Evolutionary conservation across 2,329 filamentous ascomycete genomes (phyloP), one percentile per base, ranked within the genome.

Genomic region (Ophiostoma triangulosporum): DNA sequence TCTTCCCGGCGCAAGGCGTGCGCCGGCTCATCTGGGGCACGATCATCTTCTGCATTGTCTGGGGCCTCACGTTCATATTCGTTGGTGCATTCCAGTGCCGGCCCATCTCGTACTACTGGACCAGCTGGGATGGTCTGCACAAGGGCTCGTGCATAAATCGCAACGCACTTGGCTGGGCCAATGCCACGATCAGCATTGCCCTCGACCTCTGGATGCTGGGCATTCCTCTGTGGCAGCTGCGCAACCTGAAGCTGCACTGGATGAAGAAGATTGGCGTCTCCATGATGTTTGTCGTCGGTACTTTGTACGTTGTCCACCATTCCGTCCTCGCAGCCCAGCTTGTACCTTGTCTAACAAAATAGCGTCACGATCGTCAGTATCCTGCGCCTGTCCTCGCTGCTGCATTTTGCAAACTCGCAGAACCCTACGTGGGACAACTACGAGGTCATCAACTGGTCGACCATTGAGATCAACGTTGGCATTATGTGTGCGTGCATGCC

Each of bases 81-180:
- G 61, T 69, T 11, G 69, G 66, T 14, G 60, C 75, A 12, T 74
- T 78, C 35, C 72, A 78, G 56, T 80, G 77, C 61, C 62, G 59
- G 2, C 78, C 77, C 0, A 64, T 81, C 20, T 63, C 62, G 14
- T 73, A 69, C 54, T 75, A 72, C 60, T 83, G 79, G 79, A 66
- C 63, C 0, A 64, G 64, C 15, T 81, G 77, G 75, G 70, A 76
- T 46, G 69, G 69, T 1, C 63, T 70, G 51, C 66, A 71, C 35
- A 4, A 62, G 0, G 78, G 78, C 0, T 63, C 56, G 1, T 82
- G 79, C 57, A 60, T 74, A 22, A 66, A 76, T 53, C 63, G 74
- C 56, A 77, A 75, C 55, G 64, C 65, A 1, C 65, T 78, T 3
- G 70, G 65, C 0, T 79, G 74, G 72, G 67, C 71, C 32, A 73